Base-by-base conservation (phyloP, 139 green algal genomes). In the Gonium pectorale region DNA sequence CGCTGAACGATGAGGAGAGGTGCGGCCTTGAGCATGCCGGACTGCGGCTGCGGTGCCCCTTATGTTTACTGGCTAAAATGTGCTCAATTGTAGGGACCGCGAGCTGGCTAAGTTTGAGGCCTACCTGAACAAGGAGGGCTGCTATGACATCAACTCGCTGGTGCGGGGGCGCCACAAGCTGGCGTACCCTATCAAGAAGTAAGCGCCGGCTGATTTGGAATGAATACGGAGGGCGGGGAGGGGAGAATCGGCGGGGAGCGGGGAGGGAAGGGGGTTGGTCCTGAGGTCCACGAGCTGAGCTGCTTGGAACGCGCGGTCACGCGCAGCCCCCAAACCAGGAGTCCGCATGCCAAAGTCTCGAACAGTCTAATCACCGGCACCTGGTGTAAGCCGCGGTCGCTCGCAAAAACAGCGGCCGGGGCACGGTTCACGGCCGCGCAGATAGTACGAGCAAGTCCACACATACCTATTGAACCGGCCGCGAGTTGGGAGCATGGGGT, bases 61-160 rank as follows among this genome's bases (percentile, higher is more conserved):
- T 26, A 26, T 26, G 17, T 56, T 56, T 17, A 56, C 13, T 56
- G 49, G 13, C 49, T 56, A 26, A 56, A 56, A 56, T 56, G n/a
- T 74, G 4, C 26, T 51, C 6, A 26, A 19, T 27, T 51, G 17
- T 15, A 97, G 94, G 75, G 95, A 98, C 81, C 59, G 90, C 63
- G 94, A 98, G 89, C 90, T 98, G 46, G 95, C 95, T 38, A 97
- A 96, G 90, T 98, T 98, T 83, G 95, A 98, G 89, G 94, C 95
- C 0, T 97, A 95, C 89, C 75, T 98, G 62, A 96, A 95, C 83
- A 95, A 95, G 83, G 86, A 97, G 90, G 83, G 89, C 52, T 93
- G 88, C 81, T 68, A 86, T 62, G 70, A 95, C 56, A 94, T 98
- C 77, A 92, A 91, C 29, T 93, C 92, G 24, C 88, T 95, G 29